Evolutionary conservation across 371 early-diverging fungal species (phyloP), one percentile per base, ranked within the genome.

Genomic region (Mortierella sp.): DNA sequence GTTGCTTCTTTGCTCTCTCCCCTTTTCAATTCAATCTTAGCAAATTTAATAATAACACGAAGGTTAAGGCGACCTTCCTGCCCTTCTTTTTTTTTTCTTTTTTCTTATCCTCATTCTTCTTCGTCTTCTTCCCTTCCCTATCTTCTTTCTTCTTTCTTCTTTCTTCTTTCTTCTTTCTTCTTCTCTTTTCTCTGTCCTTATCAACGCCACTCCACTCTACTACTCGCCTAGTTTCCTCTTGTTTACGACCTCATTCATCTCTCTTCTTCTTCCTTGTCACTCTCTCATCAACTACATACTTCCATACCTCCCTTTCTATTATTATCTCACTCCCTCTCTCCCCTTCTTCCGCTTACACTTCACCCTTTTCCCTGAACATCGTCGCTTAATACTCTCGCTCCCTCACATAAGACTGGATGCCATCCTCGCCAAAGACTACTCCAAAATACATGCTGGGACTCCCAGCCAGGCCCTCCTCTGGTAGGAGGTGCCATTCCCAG

Each of bases 401-500:
- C n/a, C 16, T n/a, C 54, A 38, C 56, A 29, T 41, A 63, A 55
- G 38, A 44, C n/a, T 56, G 51, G 38, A 82, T 82, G 82, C 79
- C 82, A 0, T 70, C 82, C 38, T 82, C 82, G 12, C 86, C 86
- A 71, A 82, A 82, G 68, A 72, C 58, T 3, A 72, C 58, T 10
- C 71, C 70, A 43, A 79, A 82, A 48, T 54, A 60, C 38, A 79
- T 70, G 21, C 72, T 76, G 35, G 82, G 77, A 7, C 60, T 86
- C 21, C 86, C 80, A 12, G 77, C 82, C 4, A 70, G 70, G 44
- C 63, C 80, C n/a, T 78, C 82, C 54, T 32, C 73, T 32, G 72
- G 80, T 8, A 71, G 82, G 54, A 54, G 86, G 65, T 82, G 82
- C 46, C 79, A 82, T 70, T 44, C 77, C 29, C 86, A 86, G 35